Percentiles rank a stretch among this genome's conserved stretches.
These are phyloP conservation scores for Mentha longifolia DNA, from an alignment of 257 asterid genomes.

Conservation along the genomic window DNA sequence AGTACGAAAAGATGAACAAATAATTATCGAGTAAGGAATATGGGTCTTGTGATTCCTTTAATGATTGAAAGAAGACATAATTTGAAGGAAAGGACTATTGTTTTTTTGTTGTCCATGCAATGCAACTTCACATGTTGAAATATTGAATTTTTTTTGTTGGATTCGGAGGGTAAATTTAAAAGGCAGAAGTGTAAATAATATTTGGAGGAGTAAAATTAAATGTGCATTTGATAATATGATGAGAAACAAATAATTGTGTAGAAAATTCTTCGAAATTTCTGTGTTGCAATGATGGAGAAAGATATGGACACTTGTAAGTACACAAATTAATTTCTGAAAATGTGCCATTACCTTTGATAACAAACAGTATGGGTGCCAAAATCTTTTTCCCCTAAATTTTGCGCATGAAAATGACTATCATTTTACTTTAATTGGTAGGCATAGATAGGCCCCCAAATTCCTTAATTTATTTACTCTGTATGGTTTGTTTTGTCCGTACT, in stretches of 20 bases:
- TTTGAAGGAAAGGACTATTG: background rate
- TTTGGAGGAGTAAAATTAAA: no score
- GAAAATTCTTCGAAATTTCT: slow-evolving; percentile 18
- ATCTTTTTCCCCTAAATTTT: background rate
- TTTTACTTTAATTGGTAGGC: no score
- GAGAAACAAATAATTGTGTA: slow-evolving; percentile 11
- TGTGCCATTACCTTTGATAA: background rate
- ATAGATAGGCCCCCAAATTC: no score
- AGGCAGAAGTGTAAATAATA: background rate
- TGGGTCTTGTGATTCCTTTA: slow-evolving; percentile 23
- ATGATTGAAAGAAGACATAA: slow-evolving; percentile 13
- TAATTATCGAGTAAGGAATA: background rate
- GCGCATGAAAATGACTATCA: slow-evolving; percentile 18
- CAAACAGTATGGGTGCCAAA: background rate
- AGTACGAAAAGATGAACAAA: no score
- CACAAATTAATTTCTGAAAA: background rate
- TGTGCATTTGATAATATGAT: no score
- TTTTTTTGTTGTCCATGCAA: background rate
- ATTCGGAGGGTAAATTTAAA: background rate
- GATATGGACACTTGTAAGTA: slow-evolving; percentile 19
- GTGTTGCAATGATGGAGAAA: slow-evolving; percentile 22
- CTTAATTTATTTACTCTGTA: no score
- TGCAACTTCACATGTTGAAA: background rate
- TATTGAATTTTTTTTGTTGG: slow-evolving; percentile 1
- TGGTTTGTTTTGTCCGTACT: no score